Evolutionary conservation across 2,329 filamentous ascomycete genomes (phyloP).

Genomic region (Magnaporthales sp.): DNA sequence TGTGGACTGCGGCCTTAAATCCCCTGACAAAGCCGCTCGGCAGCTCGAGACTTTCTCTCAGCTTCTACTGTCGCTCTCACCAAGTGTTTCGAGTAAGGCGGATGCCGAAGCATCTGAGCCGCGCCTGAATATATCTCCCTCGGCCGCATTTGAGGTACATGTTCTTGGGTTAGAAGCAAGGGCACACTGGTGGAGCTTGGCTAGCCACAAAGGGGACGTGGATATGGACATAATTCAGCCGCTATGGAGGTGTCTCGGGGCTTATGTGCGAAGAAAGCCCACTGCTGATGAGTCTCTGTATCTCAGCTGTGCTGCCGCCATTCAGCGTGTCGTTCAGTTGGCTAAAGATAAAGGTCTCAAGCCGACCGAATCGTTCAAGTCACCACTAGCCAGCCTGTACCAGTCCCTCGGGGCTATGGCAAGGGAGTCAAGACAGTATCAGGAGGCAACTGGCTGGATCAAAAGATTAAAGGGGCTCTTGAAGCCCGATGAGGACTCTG

Average conservation of each 20-base stretch:
- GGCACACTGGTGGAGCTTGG: constrained; percentile 57
- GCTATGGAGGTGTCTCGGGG: constrained; percentile 51
- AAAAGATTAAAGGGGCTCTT: constrained; percentile 32
- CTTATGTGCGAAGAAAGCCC: constrained; percentile 47
- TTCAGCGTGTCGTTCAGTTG: constrained; percentile 27
- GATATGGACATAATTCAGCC: constrained; percentile 60
- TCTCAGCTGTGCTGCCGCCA: constrained; percentile 25
- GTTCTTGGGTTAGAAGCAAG: constrained; percentile 52
- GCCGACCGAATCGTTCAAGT: constrained; percentile 22
- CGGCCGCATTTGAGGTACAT: constrained; percentile 53
- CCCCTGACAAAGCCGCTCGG: constrained; percentile 49
- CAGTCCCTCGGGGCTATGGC: constrained; percentile 37
- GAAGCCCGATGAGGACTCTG: constrained; percentile 31
- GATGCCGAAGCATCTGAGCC: constrained; percentile 47
- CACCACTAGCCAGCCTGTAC: constrained; percentile 38
- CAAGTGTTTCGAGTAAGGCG: constrained; percentile 55
- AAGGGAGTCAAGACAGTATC: constrained; percentile 36
- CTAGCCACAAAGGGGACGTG: constrained; percentile 47
- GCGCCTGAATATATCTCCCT: constrained; percentile 46
- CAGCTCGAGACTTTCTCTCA: constrained; percentile 62
- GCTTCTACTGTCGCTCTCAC: constrained; percentile 54
- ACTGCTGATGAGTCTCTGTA: constrained; percentile 26
- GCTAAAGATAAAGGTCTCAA: constrained; percentile 22
- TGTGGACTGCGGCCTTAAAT: constrained; percentile 20
- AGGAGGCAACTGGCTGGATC: constrained; percentile 49